Percentiles rank a stretch among this genome's conserved stretches.
Conservation (phyloP, 495 filamentous ascomycete genomes). For the Parmelia sp. region DNA sequence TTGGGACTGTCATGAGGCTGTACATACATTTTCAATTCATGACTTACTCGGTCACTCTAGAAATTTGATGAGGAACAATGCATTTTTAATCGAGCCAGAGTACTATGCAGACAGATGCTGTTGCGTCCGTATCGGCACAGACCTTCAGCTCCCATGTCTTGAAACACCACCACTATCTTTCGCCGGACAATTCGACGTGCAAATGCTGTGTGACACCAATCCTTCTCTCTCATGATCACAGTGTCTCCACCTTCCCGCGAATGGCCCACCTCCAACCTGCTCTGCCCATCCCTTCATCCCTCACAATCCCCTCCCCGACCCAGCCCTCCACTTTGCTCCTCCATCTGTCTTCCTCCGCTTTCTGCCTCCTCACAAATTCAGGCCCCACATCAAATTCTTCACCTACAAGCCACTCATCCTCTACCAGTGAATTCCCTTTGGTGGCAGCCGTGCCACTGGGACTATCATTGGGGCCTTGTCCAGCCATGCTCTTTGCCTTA, state of each 20-base stretch:
- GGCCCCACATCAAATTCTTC: conserved; percentile 98
- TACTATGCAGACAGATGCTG: neutral
- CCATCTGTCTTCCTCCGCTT: conserved; percentile 90
- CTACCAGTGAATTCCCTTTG: conserved; percentile 32
- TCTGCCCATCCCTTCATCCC: conserved; percentile 34
- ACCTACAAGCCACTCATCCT: conserved; percentile 75
- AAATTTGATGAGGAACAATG: no score
- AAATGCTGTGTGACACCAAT: neutral
- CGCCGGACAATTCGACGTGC: neutral
- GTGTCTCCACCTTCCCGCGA: conserved; percentile 29
- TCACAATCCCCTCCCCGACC: conserved; percentile 46
- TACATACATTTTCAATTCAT: neutral
- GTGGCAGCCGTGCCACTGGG: conserved; percentile 36
- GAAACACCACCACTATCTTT: conserved; percentile 4
- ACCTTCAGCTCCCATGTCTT: neutral
- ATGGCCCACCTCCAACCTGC: conserved; percentile 53
- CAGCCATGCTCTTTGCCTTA: conserved; percentile 42
- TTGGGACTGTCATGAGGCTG: neutral
- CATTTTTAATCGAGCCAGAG: neutral
- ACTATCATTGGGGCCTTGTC: conserved; percentile 32
- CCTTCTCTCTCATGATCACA: neutral
- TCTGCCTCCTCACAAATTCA: conserved; percentile 80
- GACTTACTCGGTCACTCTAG: no score
- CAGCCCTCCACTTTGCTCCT: conserved; percentile 74
- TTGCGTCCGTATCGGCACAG: neutral